A percentile compares a stretch with the other conserved stretches of the same genome.
These are phyloP conservation scores for Penicillium sp. DNA, from an alignment of 2,329 filamentous ascomycete species.

Conservation along the genomic window DNA sequence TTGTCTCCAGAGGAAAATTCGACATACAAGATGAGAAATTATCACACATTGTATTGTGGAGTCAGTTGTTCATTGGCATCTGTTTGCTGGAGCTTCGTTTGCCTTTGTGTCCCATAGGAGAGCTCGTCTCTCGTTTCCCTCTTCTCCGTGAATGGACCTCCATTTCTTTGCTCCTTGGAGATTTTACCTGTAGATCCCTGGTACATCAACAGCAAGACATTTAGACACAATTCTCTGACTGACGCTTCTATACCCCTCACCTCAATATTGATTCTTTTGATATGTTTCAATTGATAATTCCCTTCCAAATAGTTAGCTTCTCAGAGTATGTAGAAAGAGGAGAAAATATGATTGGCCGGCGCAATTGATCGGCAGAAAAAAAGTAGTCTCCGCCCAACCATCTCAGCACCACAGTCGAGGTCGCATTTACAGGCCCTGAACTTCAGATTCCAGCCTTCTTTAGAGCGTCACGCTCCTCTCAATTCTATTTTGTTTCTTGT, in stretches of 20 bases:
- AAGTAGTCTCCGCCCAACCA: constrained; percentile 10
- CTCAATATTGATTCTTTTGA: background rate
- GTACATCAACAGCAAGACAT: background rate
- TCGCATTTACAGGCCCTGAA: background rate
- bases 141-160: background rate
- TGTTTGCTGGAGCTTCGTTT: background rate
- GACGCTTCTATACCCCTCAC: background rate
- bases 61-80: background rate
- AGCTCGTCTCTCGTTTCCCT: background rate
- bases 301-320: background rate
- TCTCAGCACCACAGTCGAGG: constrained; percentile 1
- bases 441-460: background rate
- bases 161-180: background rate
- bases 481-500: background rate
- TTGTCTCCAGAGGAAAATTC: background rate
- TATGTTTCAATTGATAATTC: background rate
- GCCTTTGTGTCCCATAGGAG: background rate
- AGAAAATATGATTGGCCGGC: constrained; percentile 4
- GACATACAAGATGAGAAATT: background rate
- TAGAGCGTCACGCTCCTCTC: background rate
- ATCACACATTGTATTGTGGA: background rate
- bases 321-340: background rate
- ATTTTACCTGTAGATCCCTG: no score
- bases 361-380: constrained; percentile 13
- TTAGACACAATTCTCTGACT: background rate